Percentiles rank a stretch among this genome's conserved stretches.
Conservation (phyloP, 306 rosid genomes). For the Prunus davidiana region DNA sequence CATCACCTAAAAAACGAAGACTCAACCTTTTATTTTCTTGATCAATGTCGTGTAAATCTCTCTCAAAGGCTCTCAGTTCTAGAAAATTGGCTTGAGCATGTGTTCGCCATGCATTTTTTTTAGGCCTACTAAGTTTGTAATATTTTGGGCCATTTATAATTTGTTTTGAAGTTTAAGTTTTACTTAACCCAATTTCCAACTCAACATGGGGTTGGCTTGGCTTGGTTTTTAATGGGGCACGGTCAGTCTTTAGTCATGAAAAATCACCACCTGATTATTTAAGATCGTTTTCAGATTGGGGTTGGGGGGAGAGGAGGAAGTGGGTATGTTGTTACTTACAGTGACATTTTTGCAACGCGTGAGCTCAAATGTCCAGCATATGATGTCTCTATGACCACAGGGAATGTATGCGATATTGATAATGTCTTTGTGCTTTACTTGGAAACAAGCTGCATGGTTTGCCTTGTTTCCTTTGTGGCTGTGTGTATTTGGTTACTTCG, state of each 20-base stretch:
- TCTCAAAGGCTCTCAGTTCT: not conserved
- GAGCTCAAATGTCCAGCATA: not conserved
- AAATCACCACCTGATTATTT: not conserved
- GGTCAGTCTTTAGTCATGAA: too few species aligned
- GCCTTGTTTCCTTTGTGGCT: not conserved
- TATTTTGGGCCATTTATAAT: not conserved
- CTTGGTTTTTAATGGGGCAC: too few species aligned
- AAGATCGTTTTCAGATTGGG: not conserved
- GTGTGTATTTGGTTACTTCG: not conserved
- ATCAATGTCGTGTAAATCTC: not conserved
- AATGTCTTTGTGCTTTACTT: not conserved
- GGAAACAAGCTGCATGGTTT: not conserved
- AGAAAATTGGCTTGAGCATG: not conserved
- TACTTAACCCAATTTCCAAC: not conserved
- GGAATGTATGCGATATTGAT: not conserved
- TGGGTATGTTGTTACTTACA: not conserved
- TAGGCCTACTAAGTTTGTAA: not conserved
- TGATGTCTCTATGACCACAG: not conserved
- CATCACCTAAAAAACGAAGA: not conserved
- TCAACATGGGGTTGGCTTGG: not conserved
- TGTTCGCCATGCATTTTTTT: not conserved
- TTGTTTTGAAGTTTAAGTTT: not conserved
- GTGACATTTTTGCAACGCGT: not conserved
- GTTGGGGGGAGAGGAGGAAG: not conserved
- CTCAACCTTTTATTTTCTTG: not conserved